Evolutionary conservation across 2,329 filamentous ascomycete species (phyloP), one percentile per base, ranked within the genome.

Genomic region (Coleophoma eucalyptorum): DNA sequence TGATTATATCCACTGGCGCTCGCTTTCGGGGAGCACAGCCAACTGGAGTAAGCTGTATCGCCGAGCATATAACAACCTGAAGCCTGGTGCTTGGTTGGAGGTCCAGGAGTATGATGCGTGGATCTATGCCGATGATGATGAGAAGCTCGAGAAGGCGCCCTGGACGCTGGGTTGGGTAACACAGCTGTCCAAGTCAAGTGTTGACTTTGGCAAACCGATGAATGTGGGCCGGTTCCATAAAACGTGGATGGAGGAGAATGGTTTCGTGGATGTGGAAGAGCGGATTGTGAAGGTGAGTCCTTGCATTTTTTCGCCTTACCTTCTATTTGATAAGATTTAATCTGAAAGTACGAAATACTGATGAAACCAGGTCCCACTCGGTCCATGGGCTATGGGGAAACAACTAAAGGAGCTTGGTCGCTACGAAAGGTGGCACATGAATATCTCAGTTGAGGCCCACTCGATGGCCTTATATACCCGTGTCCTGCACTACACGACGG

Each of bases 1-100:
- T 58, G 80, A 84, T 65, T 79, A 76, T 58, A 74, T 85, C 54
- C 80, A 83, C 62, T 73, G 76, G 2, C 74, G 76, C 45, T 69
- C 81, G 58, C 70, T 86, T 63, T 71, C 73, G 3, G 82, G 81
- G 26, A 72, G 74, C 44, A 74, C 84, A 51, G 65, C 72, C 1
- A 75, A 82, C 55, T 85, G 81, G 66, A 68, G 71, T n/a, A 69
- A 72, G 16, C 63, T 85, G 6, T 72, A 84, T 49, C 64, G 66
- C 13, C 77, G 78, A 45, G 62, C 72, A 16, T 75, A 65, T 55
- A 67, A 68, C 35, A 38, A 38, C 6, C 12, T 38, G 12, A 4
- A 12, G 12, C 35, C 35, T 1, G 35, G 18, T 6, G 35, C 35
- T 5, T 38, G 18, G 15, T 18, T 38, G 12, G 35, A 38, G 18